Evolutionary conservation across 495 filamentous ascomycete species (phyloP), one percentile per base, ranked within the genome.

Genomic region (Neurospora hispaniola): DNA sequence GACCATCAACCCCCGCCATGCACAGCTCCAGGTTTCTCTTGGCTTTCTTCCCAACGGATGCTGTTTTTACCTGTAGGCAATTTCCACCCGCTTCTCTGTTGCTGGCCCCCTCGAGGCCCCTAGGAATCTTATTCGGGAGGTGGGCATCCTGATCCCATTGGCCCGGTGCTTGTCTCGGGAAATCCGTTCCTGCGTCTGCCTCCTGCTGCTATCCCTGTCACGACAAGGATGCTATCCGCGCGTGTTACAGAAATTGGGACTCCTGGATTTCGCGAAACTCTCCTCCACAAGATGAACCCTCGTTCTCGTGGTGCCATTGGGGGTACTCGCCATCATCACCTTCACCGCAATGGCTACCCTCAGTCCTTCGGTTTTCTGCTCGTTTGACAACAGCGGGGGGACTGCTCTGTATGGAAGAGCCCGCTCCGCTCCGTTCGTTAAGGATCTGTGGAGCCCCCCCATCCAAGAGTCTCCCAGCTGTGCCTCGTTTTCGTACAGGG

Each of bases 151-250:
- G 23, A 8, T 12, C 12, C 74, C 66, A 81, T 81, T 81, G 79
- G 79, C 71, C 73, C n/a, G 11, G 8, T 46, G 20, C 27, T 20
- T 74, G 79, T 79, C 76, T 81, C 80, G 78, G 77, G 44, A 75
- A 54, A 23, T 59, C 42, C n/a, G 78, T 81, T 79, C 78, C 80
- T 79, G 78, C 78, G 73, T 78, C 72, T 69, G 41, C 43, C 75
- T 77, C 78, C 75, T 72, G 72, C 20, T 62, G 23, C 73, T 43
- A 71, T 40, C 69, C 42, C 39, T 48, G 68, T 38, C 31, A 23
- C 14, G 44, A 66, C 72, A 66, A 70, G 75, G 69, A 11, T 38
- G n/a, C 27, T 72, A 23, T 74, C 71, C 59, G 42, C 54, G 70
- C 54, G 46, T 72, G 70, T 75, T 70, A 69, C 73, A 70, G 75